Conservation (phyloP, 192 early-diverging fungal species). For the Cetraspora pellucida region DNA sequence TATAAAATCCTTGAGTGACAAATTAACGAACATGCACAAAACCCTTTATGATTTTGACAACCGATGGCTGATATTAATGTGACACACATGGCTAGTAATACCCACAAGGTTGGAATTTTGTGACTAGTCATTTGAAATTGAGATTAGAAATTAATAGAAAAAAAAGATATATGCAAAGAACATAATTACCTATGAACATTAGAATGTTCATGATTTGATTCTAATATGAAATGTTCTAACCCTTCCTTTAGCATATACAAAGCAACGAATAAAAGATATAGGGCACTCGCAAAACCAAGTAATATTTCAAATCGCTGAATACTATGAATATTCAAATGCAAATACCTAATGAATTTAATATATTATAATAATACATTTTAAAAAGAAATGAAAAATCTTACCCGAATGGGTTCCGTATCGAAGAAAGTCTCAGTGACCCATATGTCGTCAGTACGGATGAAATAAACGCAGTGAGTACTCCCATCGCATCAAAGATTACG, state of each 20-base stretch:
- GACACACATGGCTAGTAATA: conserved; percentile 43
- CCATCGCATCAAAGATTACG: conserved; percentile 62
- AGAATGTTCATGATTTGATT: conserved; percentile 47
- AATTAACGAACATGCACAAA: conserved; percentile 46
- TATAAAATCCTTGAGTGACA: neutral
- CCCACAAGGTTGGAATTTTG: conserved; percentile 44
- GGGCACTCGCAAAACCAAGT: conserved; percentile 52
- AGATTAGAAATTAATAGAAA: neutral
- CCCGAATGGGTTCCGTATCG: conserved; percentile 61
- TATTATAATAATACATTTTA: neutral
- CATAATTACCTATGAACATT: conserved; percentile 44
- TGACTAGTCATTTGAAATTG: conserved; percentile 23
- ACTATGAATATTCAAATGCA: conserved; percentile 14
- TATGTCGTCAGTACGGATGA: conserved; percentile 52
- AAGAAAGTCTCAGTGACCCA: conserved; percentile 44
- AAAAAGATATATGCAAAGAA: neutral
- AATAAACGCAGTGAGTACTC: conserved; percentile 54
- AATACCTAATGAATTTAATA: neutral
- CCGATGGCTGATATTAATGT: conserved; percentile 50
- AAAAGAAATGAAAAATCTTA: conserved; percentile 32
- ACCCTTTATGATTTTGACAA: conserved; percentile 56
- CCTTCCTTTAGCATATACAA: conserved; percentile 63
- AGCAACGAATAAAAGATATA: conserved; percentile 59
- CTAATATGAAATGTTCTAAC: conserved; percentile 59
- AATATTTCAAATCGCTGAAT: conserved; percentile 57